Evolutionary conservation across 2,329 filamentous ascomycete genomes (phyloP).

Genomic region (Pseudopyrenochaeta lycopersici): DNA sequence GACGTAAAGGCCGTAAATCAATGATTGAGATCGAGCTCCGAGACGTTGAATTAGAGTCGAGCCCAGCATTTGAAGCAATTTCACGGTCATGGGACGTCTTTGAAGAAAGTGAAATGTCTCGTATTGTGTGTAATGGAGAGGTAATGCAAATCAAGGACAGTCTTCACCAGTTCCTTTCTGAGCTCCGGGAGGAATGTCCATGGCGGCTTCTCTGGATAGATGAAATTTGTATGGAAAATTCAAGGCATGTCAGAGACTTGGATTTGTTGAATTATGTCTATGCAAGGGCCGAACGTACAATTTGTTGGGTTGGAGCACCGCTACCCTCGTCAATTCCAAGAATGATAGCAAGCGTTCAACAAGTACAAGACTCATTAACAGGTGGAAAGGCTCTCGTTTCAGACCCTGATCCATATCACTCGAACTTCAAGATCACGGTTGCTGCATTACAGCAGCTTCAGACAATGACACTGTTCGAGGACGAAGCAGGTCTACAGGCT

Average conservation of each 20-base stretch:
- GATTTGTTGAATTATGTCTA: background rate
- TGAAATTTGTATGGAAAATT: background rate
- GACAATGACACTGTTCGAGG: background rate
- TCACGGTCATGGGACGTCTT: background rate
- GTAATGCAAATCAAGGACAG: background rate
- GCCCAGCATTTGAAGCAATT: background rate
- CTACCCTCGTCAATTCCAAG: background rate
- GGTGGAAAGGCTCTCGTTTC: background rate
- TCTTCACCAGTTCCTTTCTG: background rate
- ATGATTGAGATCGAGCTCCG: background rate
- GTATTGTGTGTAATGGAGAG: background rate
- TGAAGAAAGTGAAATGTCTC: background rate
- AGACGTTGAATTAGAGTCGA: background rate
- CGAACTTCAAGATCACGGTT: background rate
- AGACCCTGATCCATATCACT: background rate
- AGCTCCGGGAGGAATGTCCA: background rate
- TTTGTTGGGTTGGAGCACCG: background rate
- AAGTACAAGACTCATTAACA: background rate
- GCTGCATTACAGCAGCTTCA: background rate
- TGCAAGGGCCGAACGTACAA: background rate
- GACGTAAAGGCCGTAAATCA: background rate
- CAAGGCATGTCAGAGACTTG: background rate
- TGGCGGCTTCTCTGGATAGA: background rate
- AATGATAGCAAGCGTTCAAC: background rate
- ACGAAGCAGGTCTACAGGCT: background rate